Base-by-base conservation (phyloP, 2,329 filamentous ascomycete species). In the Trichoderma sp. region DNA sequence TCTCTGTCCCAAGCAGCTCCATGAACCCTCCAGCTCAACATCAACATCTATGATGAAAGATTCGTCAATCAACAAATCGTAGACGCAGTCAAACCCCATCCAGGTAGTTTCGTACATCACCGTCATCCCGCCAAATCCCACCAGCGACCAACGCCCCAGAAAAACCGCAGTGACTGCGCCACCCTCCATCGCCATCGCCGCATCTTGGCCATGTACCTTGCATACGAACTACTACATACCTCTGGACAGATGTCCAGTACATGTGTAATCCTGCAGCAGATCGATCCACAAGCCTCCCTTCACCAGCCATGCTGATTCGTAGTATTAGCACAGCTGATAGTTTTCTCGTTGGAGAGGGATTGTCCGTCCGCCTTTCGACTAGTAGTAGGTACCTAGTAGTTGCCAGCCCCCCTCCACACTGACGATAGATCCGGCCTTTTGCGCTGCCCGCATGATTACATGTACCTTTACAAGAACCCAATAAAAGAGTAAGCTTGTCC, bases 151-250 rank as follows among this genome's bases (percentile, higher is more conserved):
- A 39, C 34, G 34, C 59, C 50, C n/a, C 7, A 41, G 17, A 39
- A 44, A 48, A 48, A 54, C 65, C 65, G 65, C 65, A 66, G 65
- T 64, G 54, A 66, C 65, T 66, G 65, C 65, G 65, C 65, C 65
- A 59, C 65, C 12, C 45, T 43, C 61, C 17, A 21, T 26, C n/a
- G 15, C 9, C n/a, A 12, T 48, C 45, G 7, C 45, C 17, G 21
- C 19, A 24, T 43, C 34, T 24, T 24, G 21, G 12, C 34, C 34
- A 43, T 54, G 60, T 55, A 50, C 61, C 51, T 56, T 64, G 44
- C 51, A 64, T 61, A 30, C 39, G 55, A 26, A 34, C 39, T 41
- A 21, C 39, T 7, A 3, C 30, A 2, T 10, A 3, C 30, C 30
- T 34, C 30, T 34, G 30, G 7, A 34, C 28, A 7, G 7, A 28